phyloP scores from a whole-genome alignment of 495 filamentous ascomycete species.

The Penicillium daleae region DNA sequence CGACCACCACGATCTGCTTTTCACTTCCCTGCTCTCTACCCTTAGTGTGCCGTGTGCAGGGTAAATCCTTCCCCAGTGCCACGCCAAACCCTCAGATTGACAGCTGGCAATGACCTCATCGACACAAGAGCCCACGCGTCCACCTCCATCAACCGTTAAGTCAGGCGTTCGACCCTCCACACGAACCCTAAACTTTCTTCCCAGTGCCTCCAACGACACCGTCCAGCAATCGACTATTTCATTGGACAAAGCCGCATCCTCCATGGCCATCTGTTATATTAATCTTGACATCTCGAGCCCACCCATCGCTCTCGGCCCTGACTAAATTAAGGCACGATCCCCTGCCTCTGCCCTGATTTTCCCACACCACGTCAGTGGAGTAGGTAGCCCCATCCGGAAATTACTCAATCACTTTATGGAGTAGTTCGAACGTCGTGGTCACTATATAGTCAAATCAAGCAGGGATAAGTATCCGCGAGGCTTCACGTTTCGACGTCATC shows the following conservation, averaged over 20 bases:
- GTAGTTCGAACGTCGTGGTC: no score
- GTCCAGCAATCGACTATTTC: neutral
- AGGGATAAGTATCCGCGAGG: neutral
- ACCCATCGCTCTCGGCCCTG: slow-evolving; percentile 5
- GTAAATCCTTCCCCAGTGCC: neutral
- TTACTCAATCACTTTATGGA: no score
- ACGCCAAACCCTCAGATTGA: slow-evolving; percentile 6
- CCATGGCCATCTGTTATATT: neutral
- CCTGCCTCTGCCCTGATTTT: slow-evolving; percentile 4
- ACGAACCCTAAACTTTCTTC: neutral
- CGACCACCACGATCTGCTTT: neutral
- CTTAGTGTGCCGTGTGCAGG: neutral
- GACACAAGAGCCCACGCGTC: slow-evolving; percentile 9
- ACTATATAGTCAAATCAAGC: neutral
- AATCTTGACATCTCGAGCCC: no score
- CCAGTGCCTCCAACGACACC: neutral
- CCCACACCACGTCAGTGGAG: neutral
- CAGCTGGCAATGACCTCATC: slow-evolving; percentile 30
- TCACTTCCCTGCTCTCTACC: neutral
- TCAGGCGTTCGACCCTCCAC: neutral
- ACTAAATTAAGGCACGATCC: slow-evolving; percentile 4
- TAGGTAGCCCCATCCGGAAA: neutral
- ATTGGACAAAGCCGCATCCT: neutral
- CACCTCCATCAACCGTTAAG: neutral
- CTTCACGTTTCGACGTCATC: slow-evolving; percentile 4